Evolutionary conservation across 768 basidiomycete genomes (phyloP).

Genomic region (Tylopilus sp.): DNA sequence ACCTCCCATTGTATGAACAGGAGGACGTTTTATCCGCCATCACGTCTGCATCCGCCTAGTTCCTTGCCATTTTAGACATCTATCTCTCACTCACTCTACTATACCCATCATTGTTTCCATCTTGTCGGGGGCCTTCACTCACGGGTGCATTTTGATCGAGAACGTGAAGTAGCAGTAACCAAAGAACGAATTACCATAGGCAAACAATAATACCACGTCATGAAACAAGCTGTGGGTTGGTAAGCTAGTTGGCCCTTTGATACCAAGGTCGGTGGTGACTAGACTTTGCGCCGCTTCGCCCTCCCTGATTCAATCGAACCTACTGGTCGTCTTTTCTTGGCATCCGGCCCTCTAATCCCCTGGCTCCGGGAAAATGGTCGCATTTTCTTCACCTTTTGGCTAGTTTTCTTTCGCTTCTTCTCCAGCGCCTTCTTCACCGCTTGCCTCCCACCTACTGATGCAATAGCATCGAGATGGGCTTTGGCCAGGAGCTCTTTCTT

Average conservation of each 20-base stretch:
- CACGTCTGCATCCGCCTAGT: slow-evolving; percentile 15
- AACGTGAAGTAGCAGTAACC: slow-evolving; percentile 25
- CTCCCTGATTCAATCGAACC: slow-evolving; percentile 7
- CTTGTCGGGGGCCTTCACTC: slow-evolving; percentile 24
- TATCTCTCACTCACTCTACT: slow-evolving; percentile 16
- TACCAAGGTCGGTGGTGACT: neutral
- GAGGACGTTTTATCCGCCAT: slow-evolving; percentile 39
- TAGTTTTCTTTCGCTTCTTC: slow-evolving; percentile 83
- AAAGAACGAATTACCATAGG: slow-evolving; percentile 29
- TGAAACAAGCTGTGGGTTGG: neutral
- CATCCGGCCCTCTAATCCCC: slow-evolving; percentile 8
- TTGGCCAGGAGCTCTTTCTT: slow-evolving; percentile 70
- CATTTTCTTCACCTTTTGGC: slow-evolving; percentile 85
- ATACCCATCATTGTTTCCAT: slow-evolving; percentile 31
- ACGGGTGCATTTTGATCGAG: slow-evolving; percentile 25
- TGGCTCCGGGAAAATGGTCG: slow-evolving; percentile 54
- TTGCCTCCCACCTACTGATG: slow-evolving; percentile 67
- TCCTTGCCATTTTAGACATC: slow-evolving; percentile 22
- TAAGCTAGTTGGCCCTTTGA: neutral
- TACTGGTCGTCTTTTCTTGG: slow-evolving; percentile 16
- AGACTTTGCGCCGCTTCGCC: slow-evolving; percentile 26
- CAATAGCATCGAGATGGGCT: slow-evolving; percentile 77
- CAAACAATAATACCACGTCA: slow-evolving; percentile 24
- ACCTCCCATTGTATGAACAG: slow-evolving; percentile 73
- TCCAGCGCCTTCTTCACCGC: slow-evolving; percentile 87